Evolutionary conservation across 106 monocot genomes (phyloP).

Genomic region (Dioscorea dumetorum): DNA sequence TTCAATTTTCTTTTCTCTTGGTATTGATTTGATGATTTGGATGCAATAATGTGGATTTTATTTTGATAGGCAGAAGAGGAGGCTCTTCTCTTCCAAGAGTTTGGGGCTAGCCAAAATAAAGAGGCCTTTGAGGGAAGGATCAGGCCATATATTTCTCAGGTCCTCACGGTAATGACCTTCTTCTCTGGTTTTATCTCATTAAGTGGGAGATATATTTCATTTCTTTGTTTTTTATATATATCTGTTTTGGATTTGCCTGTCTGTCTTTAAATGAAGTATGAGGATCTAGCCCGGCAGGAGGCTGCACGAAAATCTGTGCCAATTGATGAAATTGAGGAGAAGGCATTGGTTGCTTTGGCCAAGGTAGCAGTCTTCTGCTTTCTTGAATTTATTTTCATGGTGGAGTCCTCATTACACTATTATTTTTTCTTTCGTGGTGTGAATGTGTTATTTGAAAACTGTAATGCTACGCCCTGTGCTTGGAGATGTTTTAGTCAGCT

Average conservation of each 20-base stretch:
- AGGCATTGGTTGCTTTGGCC: slow-evolving; percentile 70
- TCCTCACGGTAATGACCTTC: slow-evolving; percentile 44
- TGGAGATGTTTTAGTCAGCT: too few relatives aligned
- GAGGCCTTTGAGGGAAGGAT: slow-evolving; percentile 49
- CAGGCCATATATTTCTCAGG: slow-evolving; percentile 43
- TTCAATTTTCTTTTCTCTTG: not conserved
- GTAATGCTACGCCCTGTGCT: too few relatives aligned
- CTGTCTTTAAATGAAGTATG: slow-evolving; percentile 47
- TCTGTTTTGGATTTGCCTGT: not conserved
- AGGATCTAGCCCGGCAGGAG: slow-evolving; percentile 60
- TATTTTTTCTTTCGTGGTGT: too few relatives aligned
- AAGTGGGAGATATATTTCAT: too few relatives aligned
- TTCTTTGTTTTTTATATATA: too few relatives aligned
- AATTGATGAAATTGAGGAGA: slow-evolving; percentile 72
- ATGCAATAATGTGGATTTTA: not conserved
- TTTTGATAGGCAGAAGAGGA: slow-evolving; percentile 79
- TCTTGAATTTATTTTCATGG: not conserved
- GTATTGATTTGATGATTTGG: not conserved
- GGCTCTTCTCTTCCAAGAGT: slow-evolving; percentile 60
- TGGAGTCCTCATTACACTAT: too few relatives aligned
- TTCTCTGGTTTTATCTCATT: not conserved
- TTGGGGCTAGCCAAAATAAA: slow-evolving; percentile 17
- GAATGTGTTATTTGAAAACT: too few relatives aligned
- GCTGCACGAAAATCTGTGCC: slow-evolving; percentile 81
- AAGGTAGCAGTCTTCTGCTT: slow-evolving; percentile 33